Evolutionary conservation across 2,329 filamentous ascomycete species (phyloP), one percentile per base, ranked within the genome.

Genomic region (Emmonsiellopsis sp.): DNA sequence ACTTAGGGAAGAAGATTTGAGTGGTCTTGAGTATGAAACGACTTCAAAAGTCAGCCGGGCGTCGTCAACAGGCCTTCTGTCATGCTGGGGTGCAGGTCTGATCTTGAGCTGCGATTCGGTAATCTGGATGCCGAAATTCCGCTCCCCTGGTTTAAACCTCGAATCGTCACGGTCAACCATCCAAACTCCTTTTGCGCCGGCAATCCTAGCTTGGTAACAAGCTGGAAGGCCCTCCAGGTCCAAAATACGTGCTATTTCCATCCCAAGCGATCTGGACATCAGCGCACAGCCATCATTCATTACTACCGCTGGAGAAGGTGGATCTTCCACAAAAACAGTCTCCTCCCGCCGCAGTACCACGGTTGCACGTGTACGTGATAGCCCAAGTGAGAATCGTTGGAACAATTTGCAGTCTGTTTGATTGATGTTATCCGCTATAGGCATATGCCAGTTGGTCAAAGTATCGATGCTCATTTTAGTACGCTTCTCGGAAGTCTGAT

Each of bases 111-210:
- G 82, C 21, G 78, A 82, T 8, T 77, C 67, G 0, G 71, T 75
- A 13, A 85, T 74, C 43, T 80, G 68, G 21, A 85, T 79, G 77
- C 79, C 82, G 8, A 73, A 65, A 2, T 65, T 63, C 21, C 68
- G 61, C 10, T 72, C 62, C 1, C 58, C 59, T 10, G 45, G 9
- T 32, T 50, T 27, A 50, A 42, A 31, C 14, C 52, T 17, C 39
- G 63, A 70, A 60, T 54, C 65, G 58, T 68, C 62, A 3, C 64
- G 66, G 52, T 77, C 77, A 1, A 81, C 69, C 63, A 80, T 77
- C 81, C 81, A 84, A 5, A 84, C 60, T 1, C 82, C 82, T 63
- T 85, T 85, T 0, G 79, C 78, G 1, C 81, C 80, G 14, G 72
- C 75, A 53, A 84, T 80, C 5, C 82, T 71, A 7, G 70, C 80